phyloP scores from a whole-genome alignment of 129 eudicot species.

The Flaveria robusta region DNA sequence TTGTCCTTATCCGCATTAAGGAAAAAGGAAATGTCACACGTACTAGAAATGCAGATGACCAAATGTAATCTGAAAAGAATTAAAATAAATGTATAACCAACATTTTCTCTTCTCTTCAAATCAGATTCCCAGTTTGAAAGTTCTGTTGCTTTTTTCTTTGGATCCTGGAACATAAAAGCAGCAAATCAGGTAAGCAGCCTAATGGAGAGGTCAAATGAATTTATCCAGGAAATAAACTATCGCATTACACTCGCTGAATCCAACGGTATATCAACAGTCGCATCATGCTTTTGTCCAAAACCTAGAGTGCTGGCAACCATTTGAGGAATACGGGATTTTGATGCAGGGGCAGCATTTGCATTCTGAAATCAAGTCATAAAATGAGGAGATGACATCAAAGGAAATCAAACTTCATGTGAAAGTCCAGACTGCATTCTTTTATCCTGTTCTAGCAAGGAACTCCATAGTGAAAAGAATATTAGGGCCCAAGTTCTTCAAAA shows the following conservation, averaged over 20 bases:
- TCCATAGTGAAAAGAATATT: neutral
- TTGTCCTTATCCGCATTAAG: neutral
- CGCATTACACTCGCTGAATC: conserved; percentile 73
- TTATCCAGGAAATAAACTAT: conserved; percentile 3
- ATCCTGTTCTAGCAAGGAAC: neutral
- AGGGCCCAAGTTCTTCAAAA: neutral
- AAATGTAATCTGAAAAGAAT: neutral
- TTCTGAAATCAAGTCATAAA: conserved; percentile 54
- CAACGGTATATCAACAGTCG: conserved; percentile 86
- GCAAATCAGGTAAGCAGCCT: conserved; percentile 21
- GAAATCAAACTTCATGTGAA: neutral
- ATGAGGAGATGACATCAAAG: conserved; percentile 8
- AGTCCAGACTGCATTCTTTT: conserved; percentile 1
- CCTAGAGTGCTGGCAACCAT: conserved; percentile 72
- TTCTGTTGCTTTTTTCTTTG: conserved; percentile 75
- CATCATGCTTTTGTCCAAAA: conserved; percentile 95
- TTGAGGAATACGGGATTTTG: conserved; percentile 83
- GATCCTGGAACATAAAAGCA: conserved; percentile 47
- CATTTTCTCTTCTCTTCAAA: conserved; percentile 84
- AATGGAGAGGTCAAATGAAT: conserved; percentile 17
- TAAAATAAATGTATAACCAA: conserved; percentile 33
- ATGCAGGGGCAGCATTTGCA: conserved; percentile 60
- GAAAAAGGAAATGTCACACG: neutral
- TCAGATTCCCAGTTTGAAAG: conserved; percentile 88
- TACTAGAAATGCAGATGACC: neutral